Base-by-base conservation (phyloP, 148 eudicot genomes). In the Rhododendron vialii region DNA sequence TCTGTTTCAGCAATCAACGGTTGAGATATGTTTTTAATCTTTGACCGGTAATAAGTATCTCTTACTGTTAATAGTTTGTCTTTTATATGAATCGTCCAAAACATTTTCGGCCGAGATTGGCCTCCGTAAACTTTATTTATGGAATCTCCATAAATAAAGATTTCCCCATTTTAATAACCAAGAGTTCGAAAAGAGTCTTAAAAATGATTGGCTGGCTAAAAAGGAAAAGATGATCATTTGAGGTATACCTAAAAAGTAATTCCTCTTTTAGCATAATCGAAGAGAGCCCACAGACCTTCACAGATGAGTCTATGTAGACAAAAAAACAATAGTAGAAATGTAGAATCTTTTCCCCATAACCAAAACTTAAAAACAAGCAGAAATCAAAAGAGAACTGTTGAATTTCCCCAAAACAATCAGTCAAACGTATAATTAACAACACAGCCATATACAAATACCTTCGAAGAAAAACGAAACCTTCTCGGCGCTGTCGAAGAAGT, bases 381-480 rank as follows among this genome's bases (percentile, higher is more conserved):
- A 13, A 67, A 71, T 71, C 38, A 6, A 71, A 71, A 30, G 43
- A 30, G 22, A 30, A 30, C 38, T 30, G 38, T 28, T 71, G 76
- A 71, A 71, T 13, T 71, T 22, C 14, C 14, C 7, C 82, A 26
- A 50, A 28, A 50, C 53, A 14, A 15, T 14, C 53, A 47, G n/a
- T 36, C 4, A 6, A 41, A 85, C 0, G 53, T 5, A 13, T 24
- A 84, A 41, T 7, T 22, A 33, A 55, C 13, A 71, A 24, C 74
- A 77, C 26, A 77, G 33, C 10, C 11, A 30, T 17, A 7, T 43
- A 24, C 35, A 51, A 17, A 71, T 92, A 97, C 99, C 99, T 91
- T 97, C 99, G 79, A 95, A 97, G 98, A 97, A 97, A 85, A 92
- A 97, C 1, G 99, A 97, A 85, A 97, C 88, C 84, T 94, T 97